Conservation (phyloP, 257 asterid genomes). For the Catharanthus roseus region DNA sequence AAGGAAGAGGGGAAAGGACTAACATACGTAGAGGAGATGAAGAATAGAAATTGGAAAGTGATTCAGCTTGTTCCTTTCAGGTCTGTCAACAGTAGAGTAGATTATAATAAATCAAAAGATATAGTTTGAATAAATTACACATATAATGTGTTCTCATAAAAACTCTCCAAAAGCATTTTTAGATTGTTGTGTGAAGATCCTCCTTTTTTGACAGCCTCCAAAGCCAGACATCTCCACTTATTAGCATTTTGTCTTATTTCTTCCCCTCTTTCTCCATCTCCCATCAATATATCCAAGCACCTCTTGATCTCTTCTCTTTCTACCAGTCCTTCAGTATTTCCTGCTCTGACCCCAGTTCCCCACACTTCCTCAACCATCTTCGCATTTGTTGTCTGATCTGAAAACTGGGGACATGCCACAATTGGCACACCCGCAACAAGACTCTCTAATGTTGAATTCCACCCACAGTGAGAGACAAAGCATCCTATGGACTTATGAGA, state of each 20-base stretch:
- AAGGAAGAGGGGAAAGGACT: too few relatives aligned
- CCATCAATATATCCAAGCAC: conserved; percentile 50
- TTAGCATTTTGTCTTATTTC: conserved; percentile 34
- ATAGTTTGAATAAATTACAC: neutral
- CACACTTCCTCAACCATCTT: conserved; percentile 62
- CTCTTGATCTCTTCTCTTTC: conserved; percentile 36
- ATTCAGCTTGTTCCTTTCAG: neutral
- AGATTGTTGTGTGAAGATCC: conserved; percentile 48
- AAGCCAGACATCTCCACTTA: conserved; percentile 40
- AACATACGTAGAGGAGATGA: neutral
- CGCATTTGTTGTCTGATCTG: conserved; percentile 49
- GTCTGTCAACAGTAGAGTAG: too few relatives aligned
- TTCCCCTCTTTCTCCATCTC: conserved; percentile 32
- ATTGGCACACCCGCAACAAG: conserved; percentile 46
- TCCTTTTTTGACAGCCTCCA: conserved; percentile 37
- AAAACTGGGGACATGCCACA: conserved; percentile 40
- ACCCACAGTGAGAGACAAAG: conserved; percentile 60
- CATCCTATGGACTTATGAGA: conserved; percentile 45
- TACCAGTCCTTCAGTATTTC: conserved; percentile 21
- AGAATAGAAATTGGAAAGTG: neutral
- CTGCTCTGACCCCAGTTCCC: conserved; percentile 49
- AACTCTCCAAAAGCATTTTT: conserved; percentile 27
- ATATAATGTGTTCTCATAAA: neutral
- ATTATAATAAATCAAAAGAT: too few relatives aligned
- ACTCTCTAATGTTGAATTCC: conserved; percentile 62